These are phyloP conservation scores for Dryadomyces quercus-mongolicae DNA, from an alignment of 2,329 filamentous ascomycete genomes.

Conservation along the genomic window DNA sequence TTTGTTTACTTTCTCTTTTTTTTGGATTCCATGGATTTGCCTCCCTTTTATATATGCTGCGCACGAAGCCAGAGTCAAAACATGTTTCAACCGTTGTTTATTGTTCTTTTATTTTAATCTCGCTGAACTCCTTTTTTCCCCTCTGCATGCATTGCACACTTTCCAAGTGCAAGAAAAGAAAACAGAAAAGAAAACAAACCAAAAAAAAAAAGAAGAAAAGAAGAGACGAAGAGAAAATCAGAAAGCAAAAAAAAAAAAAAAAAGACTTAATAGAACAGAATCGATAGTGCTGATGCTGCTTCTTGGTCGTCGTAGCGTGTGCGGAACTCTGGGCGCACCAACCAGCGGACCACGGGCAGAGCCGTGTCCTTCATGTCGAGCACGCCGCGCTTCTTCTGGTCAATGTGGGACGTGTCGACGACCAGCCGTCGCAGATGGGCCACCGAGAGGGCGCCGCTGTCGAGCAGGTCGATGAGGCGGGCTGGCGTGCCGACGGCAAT, in stretches of 20 bases:
- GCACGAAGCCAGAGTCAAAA: not conserved
- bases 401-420: conserved; percentile 84
- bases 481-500: conserved; percentile 86
- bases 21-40: not conserved
- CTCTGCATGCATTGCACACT: too few species aligned
- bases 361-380: conserved; percentile 93
- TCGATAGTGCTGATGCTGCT: conserved; percentile 8
- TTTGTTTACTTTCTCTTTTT: conserved; percentile 9
- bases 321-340: conserved; percentile 55
- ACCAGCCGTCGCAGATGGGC: conserved; percentile 66
- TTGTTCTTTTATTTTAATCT: not conserved
- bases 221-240: not conserved
- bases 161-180: too few species aligned
- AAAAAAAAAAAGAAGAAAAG: not conserved
- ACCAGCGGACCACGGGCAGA: conserved; percentile 63
- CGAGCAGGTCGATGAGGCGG: conserved; percentile 68
- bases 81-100: not conserved
- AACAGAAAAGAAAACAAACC: too few species aligned
- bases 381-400: conserved; percentile 86
- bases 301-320: conserved; percentile 40
- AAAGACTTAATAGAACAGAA: conserved; percentile 9
- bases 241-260: not conserved
- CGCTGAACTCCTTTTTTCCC: not conserved
- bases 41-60: not conserved
- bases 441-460: conserved; percentile 63